phyloP scores from a whole-genome alignment of 2,329 filamentous ascomycete species.

The Apiospora sp. region DNA sequence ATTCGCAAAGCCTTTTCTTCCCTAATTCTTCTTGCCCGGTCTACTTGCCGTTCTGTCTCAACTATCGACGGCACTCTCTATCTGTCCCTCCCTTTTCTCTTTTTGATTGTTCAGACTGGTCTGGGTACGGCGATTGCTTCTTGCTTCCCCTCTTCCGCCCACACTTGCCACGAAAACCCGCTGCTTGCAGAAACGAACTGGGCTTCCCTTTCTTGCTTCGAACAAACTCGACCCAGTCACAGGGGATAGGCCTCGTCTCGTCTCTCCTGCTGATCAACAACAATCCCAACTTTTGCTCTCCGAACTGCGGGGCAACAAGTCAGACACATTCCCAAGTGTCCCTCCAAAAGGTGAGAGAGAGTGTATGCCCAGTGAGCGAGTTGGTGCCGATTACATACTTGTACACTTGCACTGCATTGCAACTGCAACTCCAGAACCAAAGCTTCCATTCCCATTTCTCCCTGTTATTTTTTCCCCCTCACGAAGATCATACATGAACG shows the following conservation, averaged over 20 bases:
- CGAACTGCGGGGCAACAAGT: constrained; percentile 8
- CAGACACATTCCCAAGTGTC: constrained; percentile 6
- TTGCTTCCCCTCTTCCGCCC: constrained; percentile 12
- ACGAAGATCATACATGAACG: constrained; percentile 40
- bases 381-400: background rate
- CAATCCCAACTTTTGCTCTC: constrained; percentile 3
- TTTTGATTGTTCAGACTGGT: constrained; percentile 9
- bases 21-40: background rate
- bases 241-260: constrained; percentile 10
- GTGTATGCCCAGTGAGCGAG: background rate
- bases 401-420: background rate
- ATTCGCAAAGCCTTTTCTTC: background rate
- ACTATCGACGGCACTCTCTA: constrained; percentile 2
- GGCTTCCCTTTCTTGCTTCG: constrained; percentile 1
- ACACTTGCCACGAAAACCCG: constrained; percentile 6
- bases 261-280: constrained; percentile 16
- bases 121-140: constrained; percentile 7
- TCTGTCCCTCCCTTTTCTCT: constrained; percentile 11
- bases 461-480: constrained; percentile 27
- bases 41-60: constrained; percentile 6
- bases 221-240: constrained; percentile 4
- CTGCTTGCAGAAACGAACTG: constrained; percentile 20
- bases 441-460: constrained; percentile 31
- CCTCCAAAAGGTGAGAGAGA: constrained; percentile 10
- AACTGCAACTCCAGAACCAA: constrained; percentile 17